Percentiles rank a stretch among this genome's conserved stretches.
These are phyloP conservation scores for Podaxis sp. DNA, from an alignment of 768 basidiomycete species.

Conservation along the genomic window DNA sequence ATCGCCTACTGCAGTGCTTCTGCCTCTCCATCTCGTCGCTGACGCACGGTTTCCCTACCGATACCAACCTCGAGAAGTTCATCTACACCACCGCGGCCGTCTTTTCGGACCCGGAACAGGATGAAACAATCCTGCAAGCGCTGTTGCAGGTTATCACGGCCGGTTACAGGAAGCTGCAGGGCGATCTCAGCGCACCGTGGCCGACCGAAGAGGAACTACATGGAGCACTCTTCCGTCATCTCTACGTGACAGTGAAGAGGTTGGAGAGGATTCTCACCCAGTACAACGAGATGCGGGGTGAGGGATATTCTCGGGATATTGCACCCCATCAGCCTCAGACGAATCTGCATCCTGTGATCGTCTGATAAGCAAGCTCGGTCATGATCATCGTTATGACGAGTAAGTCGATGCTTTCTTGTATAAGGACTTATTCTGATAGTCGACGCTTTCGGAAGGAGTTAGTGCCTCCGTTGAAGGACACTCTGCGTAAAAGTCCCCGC, in stretches of 20 bases:
- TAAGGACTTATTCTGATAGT: not conserved
- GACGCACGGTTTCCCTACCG: constrained; percentile 4
- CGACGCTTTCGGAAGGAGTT: not conserved
- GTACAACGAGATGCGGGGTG: constrained; percentile 10
- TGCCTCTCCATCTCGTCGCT: constrained; percentile 14
- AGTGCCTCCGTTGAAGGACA: not conserved
- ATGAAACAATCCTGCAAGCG: not conserved
- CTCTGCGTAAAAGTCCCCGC: not conserved
- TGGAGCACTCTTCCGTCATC: constrained; percentile 11
- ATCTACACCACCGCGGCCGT: constrained; percentile 14
- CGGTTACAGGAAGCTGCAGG: constrained; percentile 10
- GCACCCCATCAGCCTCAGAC: constrained; percentile 5
- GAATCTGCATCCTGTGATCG: constrained; percentile 8
- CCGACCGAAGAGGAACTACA: constrained; percentile 10
- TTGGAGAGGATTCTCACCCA: constrained; percentile 7
- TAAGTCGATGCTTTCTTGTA: not conserved
- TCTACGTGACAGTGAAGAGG: constrained; percentile 14
- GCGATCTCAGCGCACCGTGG: not conserved
- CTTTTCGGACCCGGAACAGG: constrained; percentile 13
- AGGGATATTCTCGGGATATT: constrained; percentile 7
- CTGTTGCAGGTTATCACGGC: constrained; percentile 10
- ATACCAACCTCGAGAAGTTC: constrained; percentile 10
- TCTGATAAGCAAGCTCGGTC: not conserved
- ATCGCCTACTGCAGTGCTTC: constrained; percentile 13
- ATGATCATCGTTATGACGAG: not conserved